Percentiles rank a stretch among this genome's conserved stretches.
phyloP scores from a whole-genome alignment of 345 rosid species.

The Geranium rotundifolium region DNA sequence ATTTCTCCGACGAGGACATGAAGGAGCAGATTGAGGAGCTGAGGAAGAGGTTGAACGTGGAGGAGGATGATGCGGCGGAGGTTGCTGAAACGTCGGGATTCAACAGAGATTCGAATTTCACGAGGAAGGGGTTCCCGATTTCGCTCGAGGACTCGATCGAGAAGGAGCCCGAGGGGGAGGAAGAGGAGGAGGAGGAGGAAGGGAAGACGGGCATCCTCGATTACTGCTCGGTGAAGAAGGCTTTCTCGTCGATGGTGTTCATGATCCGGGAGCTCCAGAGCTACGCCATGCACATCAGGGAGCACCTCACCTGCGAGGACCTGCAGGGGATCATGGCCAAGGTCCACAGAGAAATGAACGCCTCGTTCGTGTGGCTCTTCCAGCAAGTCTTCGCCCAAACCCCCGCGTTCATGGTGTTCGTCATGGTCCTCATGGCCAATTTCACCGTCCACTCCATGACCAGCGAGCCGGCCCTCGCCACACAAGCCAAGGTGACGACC shows the following conservation, averaged over 20 bases:
- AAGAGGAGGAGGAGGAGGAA: constrained; percentile 7
- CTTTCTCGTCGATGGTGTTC: constrained; percentile 56
- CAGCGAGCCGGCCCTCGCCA: constrained; percentile 8
- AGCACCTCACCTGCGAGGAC: constrained; percentile 25
- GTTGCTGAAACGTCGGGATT: constrained; percentile 9
- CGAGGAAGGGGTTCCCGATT: no score
- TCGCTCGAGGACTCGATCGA: no score
- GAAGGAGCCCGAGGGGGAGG: background rate
- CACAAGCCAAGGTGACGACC: background rate
- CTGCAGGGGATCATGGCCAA: constrained; percentile 22
- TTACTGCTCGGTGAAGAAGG: constrained; percentile 50
- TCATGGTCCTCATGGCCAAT: constrained; percentile 63
- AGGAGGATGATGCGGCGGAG: constrained; percentile 7
- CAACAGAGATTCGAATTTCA: no score
- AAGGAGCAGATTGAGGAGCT: background rate
- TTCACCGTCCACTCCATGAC: constrained; percentile 53
- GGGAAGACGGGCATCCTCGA: constrained; percentile 18
- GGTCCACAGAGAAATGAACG: constrained; percentile 44
- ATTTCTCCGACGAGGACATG: background rate
- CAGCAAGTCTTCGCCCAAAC: constrained; percentile 53
- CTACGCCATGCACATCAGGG: constrained; percentile 34
- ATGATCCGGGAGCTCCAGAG: constrained; percentile 60
- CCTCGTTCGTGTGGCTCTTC: constrained; percentile 56
- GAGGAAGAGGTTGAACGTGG: background rate
- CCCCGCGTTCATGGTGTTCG: constrained; percentile 61